Base-by-base conservation (phyloP, 371 early-diverging fungal species). In the Actinomucor elegans region DNA sequence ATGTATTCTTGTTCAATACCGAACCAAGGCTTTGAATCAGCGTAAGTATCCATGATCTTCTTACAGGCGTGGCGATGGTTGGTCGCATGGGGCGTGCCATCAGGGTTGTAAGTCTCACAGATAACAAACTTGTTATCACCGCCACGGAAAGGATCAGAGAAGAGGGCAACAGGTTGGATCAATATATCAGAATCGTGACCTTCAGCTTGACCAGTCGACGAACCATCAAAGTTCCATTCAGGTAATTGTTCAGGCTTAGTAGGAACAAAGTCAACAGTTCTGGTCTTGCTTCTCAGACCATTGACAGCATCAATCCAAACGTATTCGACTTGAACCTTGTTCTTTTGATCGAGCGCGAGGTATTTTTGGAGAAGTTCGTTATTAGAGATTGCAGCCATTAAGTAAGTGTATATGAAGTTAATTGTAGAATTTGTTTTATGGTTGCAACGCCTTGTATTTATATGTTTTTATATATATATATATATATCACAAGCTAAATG, bases 221-320 rank as follows among this genome's bases (percentile, higher is more conserved):
- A 79, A 45, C 84, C 84, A 69, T 84, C 84, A 51, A 70, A 84
- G 53, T 80, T 79, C 84, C 84, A 84, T 64, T 84, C 84, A 29
- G 74, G 55, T 14, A 84, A 60, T 27, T 84, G 77, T 34, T 60
- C 47, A 43, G 68, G 59, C 31, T 61, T 51, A 14, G 52, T 57
- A 29, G 81, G 81, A 33, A 65, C 59, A 41, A 46, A 53, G 53
- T 68, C 63, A 28, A 84, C 60, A 32, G 83, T 82, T 20, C 59
- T 63, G 2, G 79, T 79, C 62, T 79, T 81, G 49, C 68, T 64
- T 61, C 80, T 73, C 15, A 80, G 42, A 14, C 72, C 52, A 47
- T 66, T 63, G 21, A 57, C 53, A 31, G 79, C 84, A 73, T 79
- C 82, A 55, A 84, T 80, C 84, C 84, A 84, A 35, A 84, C 69